Evolutionary conservation across 2,329 filamentous ascomycete genomes (phyloP).

Genomic region (Curvularia eragrostidis): DNA sequence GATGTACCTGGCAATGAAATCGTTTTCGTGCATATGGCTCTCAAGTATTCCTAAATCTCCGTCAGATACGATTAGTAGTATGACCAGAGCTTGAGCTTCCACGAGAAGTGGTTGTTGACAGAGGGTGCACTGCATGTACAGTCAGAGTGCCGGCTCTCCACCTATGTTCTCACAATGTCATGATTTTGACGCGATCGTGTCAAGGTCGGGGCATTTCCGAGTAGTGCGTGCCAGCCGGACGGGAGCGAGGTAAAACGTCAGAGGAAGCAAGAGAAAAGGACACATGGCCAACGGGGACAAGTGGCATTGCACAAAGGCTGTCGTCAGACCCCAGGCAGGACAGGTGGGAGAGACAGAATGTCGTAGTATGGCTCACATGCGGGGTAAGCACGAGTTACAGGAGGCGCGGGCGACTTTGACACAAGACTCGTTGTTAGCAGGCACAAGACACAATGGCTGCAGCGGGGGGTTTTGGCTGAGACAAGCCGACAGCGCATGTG

Average conservation of each 20-base stretch:
- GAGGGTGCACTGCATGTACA: constrained; percentile 47
- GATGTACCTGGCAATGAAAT: constrained; percentile 39
- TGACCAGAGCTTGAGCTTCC: constrained; percentile 57
- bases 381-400: background rate
- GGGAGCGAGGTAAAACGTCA: background rate
- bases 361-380: background rate
- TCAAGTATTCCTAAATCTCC: constrained; percentile 60
- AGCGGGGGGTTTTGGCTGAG: background rate
- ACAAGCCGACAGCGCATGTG: background rate
- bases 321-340: constrained; percentile 24
- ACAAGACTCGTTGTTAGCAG: background rate
- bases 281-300: background rate
- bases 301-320: constrained; percentile 8
- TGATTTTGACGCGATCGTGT: constrained; percentile 46
- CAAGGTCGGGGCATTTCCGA: constrained; percentile 41
- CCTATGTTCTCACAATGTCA: constrained; percentile 52
- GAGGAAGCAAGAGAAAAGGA: background rate
- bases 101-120: constrained; percentile 54
- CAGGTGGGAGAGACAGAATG: constrained; percentile 7
- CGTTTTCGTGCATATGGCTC: constrained; percentile 50
- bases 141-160: constrained; percentile 53
- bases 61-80: constrained; percentile 53
- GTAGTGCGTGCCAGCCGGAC: background rate
- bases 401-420: background rate
- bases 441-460: background rate